phyloP scores from a whole-genome alignment of 1,139 yeast genomes.

The Debaryomyces robertsiae region DNA sequence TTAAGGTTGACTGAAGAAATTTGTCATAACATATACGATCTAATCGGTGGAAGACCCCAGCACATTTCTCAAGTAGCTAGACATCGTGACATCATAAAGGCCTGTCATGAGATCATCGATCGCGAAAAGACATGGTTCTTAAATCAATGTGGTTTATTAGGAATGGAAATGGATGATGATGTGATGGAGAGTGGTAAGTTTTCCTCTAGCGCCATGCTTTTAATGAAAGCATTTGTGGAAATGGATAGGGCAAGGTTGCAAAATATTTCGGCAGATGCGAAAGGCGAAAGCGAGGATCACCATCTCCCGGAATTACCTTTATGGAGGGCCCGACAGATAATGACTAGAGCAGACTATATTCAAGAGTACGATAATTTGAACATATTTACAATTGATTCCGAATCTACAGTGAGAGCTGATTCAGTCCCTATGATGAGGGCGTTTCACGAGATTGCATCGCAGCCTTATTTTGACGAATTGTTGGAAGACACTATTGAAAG shows the following conservation, averaged over 20 bases:
- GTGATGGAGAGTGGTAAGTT: constrained; percentile 87
- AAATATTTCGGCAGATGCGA: constrained; percentile 26
- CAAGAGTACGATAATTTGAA: constrained; percentile 74
- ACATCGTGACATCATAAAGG: constrained; percentile 59
- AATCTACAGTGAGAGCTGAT: constrained; percentile 76
- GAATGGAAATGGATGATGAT: constrained; percentile 83
- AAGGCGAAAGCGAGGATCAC: constrained; percentile 42
- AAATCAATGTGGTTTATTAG: constrained; percentile 79
- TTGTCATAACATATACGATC: constrained; percentile 62
- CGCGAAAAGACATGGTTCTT: constrained; percentile 84
- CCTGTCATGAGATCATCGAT: constrained; percentile 73
- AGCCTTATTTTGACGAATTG: constrained; percentile 72
- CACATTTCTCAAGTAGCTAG: constrained; percentile 76
- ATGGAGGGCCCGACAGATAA: constrained; percentile 82
- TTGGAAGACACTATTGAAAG: constrained; percentile 70
- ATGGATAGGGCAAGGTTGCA: constrained; percentile 53
- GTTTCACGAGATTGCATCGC: constrained; percentile 73
- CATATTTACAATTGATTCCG: constrained; percentile 76
- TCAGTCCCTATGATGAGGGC: constrained; percentile 91
- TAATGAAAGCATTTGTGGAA: constrained; percentile 71
- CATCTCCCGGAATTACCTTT: constrained; percentile 71
- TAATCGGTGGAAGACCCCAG: constrained; percentile 86
- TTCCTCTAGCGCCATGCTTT: constrained; percentile 72
- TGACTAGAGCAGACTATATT: constrained; percentile 84
- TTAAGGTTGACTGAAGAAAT: constrained; percentile 32